A percentile compares a stretch with the other conserved stretches of the same genome.
These are phyloP conservation scores for Pugionium dolabratum DNA, from an alignment of 345 rosid species.

Conservation along the genomic window DNA sequence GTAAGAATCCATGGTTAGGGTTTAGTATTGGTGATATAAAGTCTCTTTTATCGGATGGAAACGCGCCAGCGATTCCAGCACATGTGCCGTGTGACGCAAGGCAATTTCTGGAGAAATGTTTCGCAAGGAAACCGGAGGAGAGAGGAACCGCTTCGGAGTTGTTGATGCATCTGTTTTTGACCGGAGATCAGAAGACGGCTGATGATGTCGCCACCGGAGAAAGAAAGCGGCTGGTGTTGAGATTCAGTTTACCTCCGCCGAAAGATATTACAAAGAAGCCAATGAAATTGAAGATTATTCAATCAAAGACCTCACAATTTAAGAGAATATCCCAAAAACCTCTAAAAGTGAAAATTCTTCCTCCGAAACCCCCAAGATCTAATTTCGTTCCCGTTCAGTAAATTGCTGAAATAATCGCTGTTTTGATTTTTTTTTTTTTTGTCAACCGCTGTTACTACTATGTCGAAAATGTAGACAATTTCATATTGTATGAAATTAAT, in stretches of 20 bases:
- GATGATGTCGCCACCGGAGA: not conserved
- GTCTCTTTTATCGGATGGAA: not conserved
- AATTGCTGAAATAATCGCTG: not conserved
- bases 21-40: not conserved
- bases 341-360: not conserved
- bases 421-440: not conserved
- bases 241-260: conserved; percentile 23
- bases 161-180: conserved; percentile 38
- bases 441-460: not conserved
- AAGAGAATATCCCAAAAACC: conserved; percentile 10
- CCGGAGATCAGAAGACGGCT: not conserved
- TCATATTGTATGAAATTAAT: not conserved
- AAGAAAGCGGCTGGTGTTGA: conserved; percentile 21
- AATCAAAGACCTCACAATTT: not conserved
- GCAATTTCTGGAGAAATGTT: conserved; percentile 32
- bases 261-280: conserved; percentile 21
- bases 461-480: not conserved
- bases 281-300: conserved; percentile 10
- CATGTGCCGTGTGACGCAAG: conserved; percentile 32
- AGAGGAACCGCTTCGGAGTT: conserved; percentile 37
- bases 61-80: conserved; percentile 24
- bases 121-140: conserved; percentile 23
- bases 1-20: conserved; percentile 27
- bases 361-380: conserved; percentile 6
- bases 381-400: conserved; percentile 1